Conservation (phyloP, 1,139 yeast genomes). For the Sugiyamaella pinicola region DNA sequence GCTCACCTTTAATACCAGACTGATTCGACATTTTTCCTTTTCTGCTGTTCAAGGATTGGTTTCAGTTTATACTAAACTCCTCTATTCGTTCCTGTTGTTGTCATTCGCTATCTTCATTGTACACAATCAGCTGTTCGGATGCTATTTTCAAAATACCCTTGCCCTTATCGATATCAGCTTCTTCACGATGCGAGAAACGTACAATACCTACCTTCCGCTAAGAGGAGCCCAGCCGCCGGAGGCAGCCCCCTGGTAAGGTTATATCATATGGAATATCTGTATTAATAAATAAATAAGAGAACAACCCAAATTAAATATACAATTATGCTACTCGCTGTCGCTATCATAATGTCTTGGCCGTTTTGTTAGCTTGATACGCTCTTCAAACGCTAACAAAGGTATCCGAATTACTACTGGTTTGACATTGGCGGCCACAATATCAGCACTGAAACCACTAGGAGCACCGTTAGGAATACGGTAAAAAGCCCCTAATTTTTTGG, state of each 20-base stretch:
- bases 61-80: background rate
- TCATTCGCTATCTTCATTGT: background rate
- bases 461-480: background rate
- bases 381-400: constrained; percentile 12
- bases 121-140: no score
- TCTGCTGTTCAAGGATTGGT: background rate
- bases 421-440: constrained; percentile 2
- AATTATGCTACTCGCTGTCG: constrained; percentile 1
- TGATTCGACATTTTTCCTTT: constrained; percentile 37
- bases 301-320: background rate
- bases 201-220: no score
- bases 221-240: no score
- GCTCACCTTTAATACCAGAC: constrained; percentile 36
- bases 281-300: no score
- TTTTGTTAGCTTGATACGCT: constrained; percentile 8
- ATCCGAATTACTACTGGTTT: constrained; percentile 5
- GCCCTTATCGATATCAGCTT: constrained; percentile 7
- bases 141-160: background rate
- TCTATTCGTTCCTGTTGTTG: background rate
- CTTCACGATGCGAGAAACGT: no score
- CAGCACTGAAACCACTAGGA: background rate
- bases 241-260: no score
- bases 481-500: background rate
- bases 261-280: no score
- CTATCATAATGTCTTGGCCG: constrained; percentile 3